Conservation (phyloP, 129 eudicot species). For the Ambrosia artemisiifolia region DNA sequence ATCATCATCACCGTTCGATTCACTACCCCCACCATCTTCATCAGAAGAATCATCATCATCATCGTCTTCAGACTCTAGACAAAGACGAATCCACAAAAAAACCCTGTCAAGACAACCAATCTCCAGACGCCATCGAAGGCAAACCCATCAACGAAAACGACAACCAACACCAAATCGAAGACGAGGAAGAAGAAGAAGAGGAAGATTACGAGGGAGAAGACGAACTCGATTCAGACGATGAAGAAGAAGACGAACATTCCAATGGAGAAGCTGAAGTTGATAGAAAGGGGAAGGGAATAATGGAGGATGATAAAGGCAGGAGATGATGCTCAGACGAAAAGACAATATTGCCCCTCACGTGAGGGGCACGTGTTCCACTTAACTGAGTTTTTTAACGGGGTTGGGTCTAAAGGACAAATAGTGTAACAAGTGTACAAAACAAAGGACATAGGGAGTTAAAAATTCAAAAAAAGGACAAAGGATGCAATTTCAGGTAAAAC, state of each 20-base stretch:
- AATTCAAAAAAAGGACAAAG: too few relatives aligned
- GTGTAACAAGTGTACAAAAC: too few relatives aligned
- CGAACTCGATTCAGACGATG: conserved; percentile 18
- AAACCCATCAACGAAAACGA: conserved; percentile 10
- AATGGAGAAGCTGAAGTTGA: conserved; percentile 40
- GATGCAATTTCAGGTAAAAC: too few relatives aligned
- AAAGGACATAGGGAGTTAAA: too few relatives aligned
- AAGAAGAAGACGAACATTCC: conserved; percentile 25
- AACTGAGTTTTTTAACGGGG: too few relatives aligned
- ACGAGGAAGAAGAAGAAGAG: conserved; percentile 39
- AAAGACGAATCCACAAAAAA: conserved; percentile 38
- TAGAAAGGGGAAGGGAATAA: conserved; percentile 58
- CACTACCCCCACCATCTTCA: conserved; percentile 32
- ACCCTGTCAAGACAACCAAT: conserved; percentile 24
- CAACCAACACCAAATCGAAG: conserved; percentile 21
- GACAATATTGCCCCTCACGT: too few relatives aligned
- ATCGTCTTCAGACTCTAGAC: conserved; percentile 32
- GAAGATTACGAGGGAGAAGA: conserved; percentile 25
- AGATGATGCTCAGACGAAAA: too few relatives aligned
- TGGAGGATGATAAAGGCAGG: conserved; percentile 76
- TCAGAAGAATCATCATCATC: conserved; percentile 55
- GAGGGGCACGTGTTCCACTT: too few relatives aligned
- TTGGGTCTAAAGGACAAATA: too few relatives aligned
- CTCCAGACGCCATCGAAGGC: conserved; percentile 15
- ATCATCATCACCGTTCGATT: conserved; percentile 49